Conservation (phyloP, 2,329 filamentous ascomycete genomes). For the Coniochaeta ligniaria region DNA sequence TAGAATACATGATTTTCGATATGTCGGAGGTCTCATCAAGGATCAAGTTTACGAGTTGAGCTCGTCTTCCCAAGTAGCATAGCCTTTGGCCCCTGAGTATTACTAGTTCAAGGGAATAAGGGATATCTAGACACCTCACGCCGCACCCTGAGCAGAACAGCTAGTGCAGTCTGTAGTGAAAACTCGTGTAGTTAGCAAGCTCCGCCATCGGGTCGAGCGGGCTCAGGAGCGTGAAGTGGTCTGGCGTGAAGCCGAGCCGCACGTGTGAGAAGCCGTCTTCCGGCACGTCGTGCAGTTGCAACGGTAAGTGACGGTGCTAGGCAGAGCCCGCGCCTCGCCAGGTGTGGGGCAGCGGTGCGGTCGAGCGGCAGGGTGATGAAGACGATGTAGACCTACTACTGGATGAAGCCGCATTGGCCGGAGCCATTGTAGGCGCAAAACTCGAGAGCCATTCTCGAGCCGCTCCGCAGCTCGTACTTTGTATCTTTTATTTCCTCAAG, state of each 20-base stretch:
- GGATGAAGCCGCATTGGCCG: constrained; percentile 36
- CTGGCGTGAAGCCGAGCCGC: constrained; percentile 22
- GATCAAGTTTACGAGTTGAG: no score
- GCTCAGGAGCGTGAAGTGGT: constrained; percentile 39
- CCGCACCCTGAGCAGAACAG: no score
- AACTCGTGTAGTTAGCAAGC: constrained; percentile 31
- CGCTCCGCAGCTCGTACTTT: no score
- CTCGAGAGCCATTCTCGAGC: no score
- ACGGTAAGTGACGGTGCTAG: not conserved
- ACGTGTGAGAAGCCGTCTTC: constrained; percentile 35
- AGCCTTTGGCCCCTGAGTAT: no score
- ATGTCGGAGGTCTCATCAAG: no score
- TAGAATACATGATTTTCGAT: no score
- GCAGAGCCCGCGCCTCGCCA: not conserved
- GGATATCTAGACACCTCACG: no score
- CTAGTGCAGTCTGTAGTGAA: not conserved
- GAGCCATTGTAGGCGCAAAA: constrained; percentile 27
- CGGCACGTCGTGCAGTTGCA: constrained; percentile 40
- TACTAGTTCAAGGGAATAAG: no score
- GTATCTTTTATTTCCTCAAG: no score
- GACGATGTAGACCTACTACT: constrained; percentile 35
- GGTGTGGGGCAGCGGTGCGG: constrained; percentile 13
- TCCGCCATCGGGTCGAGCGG: constrained; percentile 28
- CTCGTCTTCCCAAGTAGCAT: no score
- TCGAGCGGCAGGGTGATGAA: constrained; percentile 32